Conservation (phyloP, 805 yeast species). For the Candida silvatica region DNA sequence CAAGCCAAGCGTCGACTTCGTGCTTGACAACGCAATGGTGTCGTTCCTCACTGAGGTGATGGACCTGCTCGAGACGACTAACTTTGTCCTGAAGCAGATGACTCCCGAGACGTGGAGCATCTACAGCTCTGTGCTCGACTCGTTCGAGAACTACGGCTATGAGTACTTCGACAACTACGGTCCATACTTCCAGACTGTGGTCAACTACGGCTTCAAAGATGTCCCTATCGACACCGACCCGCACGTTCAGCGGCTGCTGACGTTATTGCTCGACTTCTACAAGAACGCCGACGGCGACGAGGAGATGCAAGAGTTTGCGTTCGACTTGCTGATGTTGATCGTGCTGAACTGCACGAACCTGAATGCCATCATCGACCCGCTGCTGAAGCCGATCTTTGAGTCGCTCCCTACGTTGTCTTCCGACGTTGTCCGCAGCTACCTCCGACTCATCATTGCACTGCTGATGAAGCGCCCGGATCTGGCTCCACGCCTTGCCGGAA, state of each 20-base stretch:
- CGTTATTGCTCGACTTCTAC: constrained; percentile 12
- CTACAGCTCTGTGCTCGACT: constrained; percentile 28
- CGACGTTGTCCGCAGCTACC: constrained; percentile 1
- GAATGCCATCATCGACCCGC: constrained; percentile 11
- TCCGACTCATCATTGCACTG: constrained; percentile 1
- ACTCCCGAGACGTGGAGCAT: constrained; percentile 39
- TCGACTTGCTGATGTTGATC: constrained; percentile 7
- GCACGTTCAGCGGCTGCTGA: constrained; percentile 15
- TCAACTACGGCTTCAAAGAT: constrained; percentile 33
- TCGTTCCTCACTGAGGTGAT: constrained; percentile 73
- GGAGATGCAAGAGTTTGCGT: constrained; percentile 16
- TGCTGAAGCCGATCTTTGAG: constrained; percentile 26
- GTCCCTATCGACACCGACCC: constrained; percentile 9
- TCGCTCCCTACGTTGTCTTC: constrained; percentile 17
- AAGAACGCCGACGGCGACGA: constrained; percentile 13
- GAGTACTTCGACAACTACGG: constrained; percentile 41
- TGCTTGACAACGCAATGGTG: constrained; percentile 55
- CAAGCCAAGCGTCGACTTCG: constrained; percentile 59
- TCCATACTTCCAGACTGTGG: constrained; percentile 40
- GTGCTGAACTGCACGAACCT: constrained; percentile 2
- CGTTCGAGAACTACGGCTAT: constrained; percentile 43
- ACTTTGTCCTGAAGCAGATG: constrained; percentile 42
- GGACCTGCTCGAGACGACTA: constrained; percentile 62
- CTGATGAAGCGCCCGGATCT: constrained; percentile 2
- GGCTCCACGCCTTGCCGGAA: background rate